Conservation (phyloP, 306 rosid genomes). For the Comarum palustre region DNA sequence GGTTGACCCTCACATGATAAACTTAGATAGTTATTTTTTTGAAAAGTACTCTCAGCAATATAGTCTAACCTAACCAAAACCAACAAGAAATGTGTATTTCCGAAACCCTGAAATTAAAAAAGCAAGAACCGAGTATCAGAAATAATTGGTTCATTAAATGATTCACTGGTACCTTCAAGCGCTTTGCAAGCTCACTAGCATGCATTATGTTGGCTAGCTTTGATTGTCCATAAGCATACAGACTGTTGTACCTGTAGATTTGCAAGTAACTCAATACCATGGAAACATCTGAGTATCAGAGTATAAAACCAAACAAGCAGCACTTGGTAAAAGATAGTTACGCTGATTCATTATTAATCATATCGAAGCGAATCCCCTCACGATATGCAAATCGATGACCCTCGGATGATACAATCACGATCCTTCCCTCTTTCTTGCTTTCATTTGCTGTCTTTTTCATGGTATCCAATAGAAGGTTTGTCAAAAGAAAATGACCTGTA, state of each 20-base stretch:
- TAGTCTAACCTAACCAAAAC: not conserved
- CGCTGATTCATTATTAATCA: slow-evolving; percentile 67
- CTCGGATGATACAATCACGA: slow-evolving; percentile 68
- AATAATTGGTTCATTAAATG: not conserved
- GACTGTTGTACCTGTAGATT: slow-evolving; percentile 46
- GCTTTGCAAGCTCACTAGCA: slow-evolving; percentile 65
- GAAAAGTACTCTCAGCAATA: not conserved
- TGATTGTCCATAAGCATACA: slow-evolving; percentile 81
- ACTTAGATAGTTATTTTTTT: not conserved
- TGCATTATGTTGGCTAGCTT: slow-evolving; percentile 83
- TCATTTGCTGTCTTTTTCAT: slow-evolving; percentile 72
- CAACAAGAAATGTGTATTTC: not conserved
- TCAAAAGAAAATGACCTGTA: slow-evolving; percentile 87
- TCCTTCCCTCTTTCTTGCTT: slow-evolving; percentile 70
- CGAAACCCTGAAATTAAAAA: not conserved
- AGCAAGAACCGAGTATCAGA: not conserved
- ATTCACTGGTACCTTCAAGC: slow-evolving; percentile 51
- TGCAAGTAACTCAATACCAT: not conserved
- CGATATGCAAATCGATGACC: slow-evolving; percentile 56
- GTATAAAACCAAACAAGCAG: not conserved
- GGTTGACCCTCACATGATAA: not conserved
- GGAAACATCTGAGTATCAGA: slow-evolving; percentile 2
- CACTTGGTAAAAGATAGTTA: slow-evolving; percentile 26
- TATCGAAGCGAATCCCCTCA: slow-evolving; percentile 66
- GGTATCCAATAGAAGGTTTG: slow-evolving; percentile 75